A percentile compares a stretch with the other conserved stretches of the same genome.
Evolutionary conservation across 768 basidiomycete genomes (phyloP).

Genomic region (Naematelia aurantialba): DNA sequence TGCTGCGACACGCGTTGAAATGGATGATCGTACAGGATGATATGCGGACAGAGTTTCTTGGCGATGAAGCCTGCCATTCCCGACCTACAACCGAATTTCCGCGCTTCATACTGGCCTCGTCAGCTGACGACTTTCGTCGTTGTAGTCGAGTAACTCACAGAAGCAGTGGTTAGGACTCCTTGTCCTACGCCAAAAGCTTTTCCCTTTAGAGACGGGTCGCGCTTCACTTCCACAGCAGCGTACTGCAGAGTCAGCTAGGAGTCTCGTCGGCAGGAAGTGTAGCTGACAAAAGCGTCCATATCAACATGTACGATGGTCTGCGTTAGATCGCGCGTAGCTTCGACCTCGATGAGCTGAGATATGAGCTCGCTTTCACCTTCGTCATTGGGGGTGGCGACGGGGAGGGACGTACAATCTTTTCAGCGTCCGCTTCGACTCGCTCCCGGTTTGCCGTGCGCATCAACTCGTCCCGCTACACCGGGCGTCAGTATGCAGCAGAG

Average conservation of each 20-base stretch:
- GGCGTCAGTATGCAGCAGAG: too few species aligned
- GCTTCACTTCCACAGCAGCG: slow-evolving; percentile 51
- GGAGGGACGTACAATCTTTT: slow-evolving; percentile 61
- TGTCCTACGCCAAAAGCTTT: slow-evolving; percentile 64
- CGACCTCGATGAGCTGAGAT: slow-evolving; percentile 60
- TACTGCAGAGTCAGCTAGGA: slow-evolving; percentile 50
- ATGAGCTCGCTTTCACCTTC: slow-evolving; percentile 6
- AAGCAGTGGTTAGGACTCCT: slow-evolving; percentile 79
- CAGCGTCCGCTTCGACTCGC: slow-evolving; percentile 63
- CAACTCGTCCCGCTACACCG: slow-evolving; percentile 54
- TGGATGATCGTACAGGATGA: slow-evolving; percentile 61
- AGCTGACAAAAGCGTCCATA: slow-evolving; percentile 75
- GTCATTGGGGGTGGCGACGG: neutral
- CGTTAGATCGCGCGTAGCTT: slow-evolving; percentile 69
- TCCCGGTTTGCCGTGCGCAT: slow-evolving; percentile 50
- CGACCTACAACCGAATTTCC: slow-evolving; percentile 84
- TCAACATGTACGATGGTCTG: slow-evolving; percentile 90
- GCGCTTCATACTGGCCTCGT: slow-evolving; percentile 72
- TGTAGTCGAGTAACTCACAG: slow-evolving; percentile 29
- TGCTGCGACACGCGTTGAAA: neutral
- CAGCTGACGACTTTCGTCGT: slow-evolving; percentile 3
- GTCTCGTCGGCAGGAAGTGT: slow-evolving; percentile 55
- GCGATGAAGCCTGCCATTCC: slow-evolving; percentile 98
- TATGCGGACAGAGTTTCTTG: slow-evolving; percentile 84
- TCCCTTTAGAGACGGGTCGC: slow-evolving; percentile 46